Base-by-base conservation (phyloP, 441 rosid genomes). In the Adansonia rubrostipa region DNA sequence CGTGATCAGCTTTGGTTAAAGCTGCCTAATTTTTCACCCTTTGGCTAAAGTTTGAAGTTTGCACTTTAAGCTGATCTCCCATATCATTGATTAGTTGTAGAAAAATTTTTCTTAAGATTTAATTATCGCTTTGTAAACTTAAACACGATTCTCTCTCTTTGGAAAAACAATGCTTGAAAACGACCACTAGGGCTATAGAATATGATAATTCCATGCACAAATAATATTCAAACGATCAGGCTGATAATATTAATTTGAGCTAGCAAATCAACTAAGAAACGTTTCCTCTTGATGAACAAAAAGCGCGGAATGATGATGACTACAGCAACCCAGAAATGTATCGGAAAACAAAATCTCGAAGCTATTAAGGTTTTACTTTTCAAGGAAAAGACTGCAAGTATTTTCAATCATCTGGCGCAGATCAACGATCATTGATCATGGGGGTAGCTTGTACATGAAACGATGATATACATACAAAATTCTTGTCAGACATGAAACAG, bases 131-230 rank as follows among this genome's bases (percentile, higher is more conserved):
- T 69, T 10, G 11, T 69, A 19, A 69, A 69, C 56, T 69, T 48
- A 45, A 50, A 22, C 73, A 69, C 73, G 73, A 22, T 51, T 48
- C 58, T 69, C 71, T 8, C 19, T 65, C 51, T 17, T 44, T 40
- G 11, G 24, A 42, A 65, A 40, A 65, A 9, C 13, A 65, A 8
- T 65, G 57, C 19, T 69, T 20, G 6, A 6, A 20, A 20, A 47
- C 10, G 24, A 5, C 40, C 24, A 19, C 22, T 57, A 8, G 62
- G 28, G 28, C 13, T n/a, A 3, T 3, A 40, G 20, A 9, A 9
- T 36, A 44, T 33, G 14, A 19, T 10, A 19, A 7, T 67, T 67
- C 15, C 33, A 45, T 9, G 72, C 36, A 19, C 19, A 67, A 67
- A 9, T 45, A 44, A 42, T 66, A 66, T n/a, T 17, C 24, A 28